These are phyloP conservation scores for Agrostemma githago DNA, from an alignment of 148 eudicot genomes.

Conservation along the genomic window DNA sequence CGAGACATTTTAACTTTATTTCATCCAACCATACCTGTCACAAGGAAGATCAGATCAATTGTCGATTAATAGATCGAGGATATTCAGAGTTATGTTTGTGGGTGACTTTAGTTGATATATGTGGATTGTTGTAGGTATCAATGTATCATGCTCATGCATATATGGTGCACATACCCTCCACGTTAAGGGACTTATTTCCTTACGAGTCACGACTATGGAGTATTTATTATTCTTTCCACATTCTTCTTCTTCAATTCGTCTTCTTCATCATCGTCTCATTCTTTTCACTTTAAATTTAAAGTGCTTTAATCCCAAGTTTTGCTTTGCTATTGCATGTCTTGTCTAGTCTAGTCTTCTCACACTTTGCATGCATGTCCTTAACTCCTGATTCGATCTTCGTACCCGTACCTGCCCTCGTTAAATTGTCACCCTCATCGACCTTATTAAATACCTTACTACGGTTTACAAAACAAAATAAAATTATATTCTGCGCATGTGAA, in stretches of 20 bases:
- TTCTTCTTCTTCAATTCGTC: too few species aligned
- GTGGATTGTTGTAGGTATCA: too few species aligned
- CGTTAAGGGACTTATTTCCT: constrained; percentile 15
- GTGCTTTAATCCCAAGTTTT: background rate
- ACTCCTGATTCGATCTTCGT: too few species aligned
- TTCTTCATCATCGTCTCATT: background rate
- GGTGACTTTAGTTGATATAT: background rate
- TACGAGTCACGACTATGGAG: background rate
- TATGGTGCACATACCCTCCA: constrained; percentile 14
- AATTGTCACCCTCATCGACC: background rate
- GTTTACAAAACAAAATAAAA: background rate
- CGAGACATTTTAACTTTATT: too few species aligned
- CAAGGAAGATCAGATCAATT: too few species aligned
- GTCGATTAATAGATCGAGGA: too few species aligned
- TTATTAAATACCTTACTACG: background rate
- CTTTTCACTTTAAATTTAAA: background rate
- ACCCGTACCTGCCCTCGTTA: too few species aligned
- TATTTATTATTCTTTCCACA: too few species aligned
- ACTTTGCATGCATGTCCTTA: background rate
- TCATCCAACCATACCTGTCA: too few species aligned
- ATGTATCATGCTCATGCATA: too few species aligned
- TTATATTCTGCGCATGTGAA: background rate
- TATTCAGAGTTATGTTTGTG: background rate
- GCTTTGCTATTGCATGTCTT: background rate
- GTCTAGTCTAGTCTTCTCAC: background rate